These are phyloP conservation scores for Podaxis sp. DNA, from an alignment of 768 basidiomycete genomes.

Conservation along the genomic window DNA sequence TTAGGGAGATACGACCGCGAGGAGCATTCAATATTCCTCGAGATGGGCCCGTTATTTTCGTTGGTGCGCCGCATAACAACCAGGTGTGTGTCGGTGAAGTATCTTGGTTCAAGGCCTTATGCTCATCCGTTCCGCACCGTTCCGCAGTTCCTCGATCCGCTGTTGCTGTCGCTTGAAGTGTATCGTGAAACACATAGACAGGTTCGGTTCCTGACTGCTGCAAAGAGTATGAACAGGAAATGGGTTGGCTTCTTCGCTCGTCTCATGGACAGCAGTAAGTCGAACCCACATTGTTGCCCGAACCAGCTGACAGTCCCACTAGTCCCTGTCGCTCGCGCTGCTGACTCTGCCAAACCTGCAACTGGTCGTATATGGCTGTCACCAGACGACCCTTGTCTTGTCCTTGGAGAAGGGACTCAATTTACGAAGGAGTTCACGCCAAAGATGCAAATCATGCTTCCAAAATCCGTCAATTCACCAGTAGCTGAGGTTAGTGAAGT, in stretches of 20 bases:
- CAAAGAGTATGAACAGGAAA: slow-evolving; percentile 80
- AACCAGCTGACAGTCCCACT: slow-evolving; percentile 18
- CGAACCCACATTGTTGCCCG: slow-evolving; percentile 1
- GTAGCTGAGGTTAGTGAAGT: slow-evolving; percentile 87
- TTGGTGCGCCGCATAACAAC: slow-evolving; percentile 90
- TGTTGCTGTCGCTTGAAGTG: slow-evolving; percentile 82
- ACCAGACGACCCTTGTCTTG: slow-evolving; percentile 72
- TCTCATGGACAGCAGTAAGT: slow-evolving; percentile 85
- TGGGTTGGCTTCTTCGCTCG: slow-evolving; percentile 80
- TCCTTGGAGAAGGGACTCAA: slow-evolving; percentile 78
- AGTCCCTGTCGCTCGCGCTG: slow-evolving; percentile 95
- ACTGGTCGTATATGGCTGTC: slow-evolving; percentile 72
- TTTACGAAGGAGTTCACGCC: slow-evolving; percentile 76
- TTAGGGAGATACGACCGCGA: slow-evolving; percentile 91
- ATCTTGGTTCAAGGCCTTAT: neutral
- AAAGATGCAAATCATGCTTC: slow-evolving; percentile 84
- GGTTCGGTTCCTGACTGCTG: slow-evolving; percentile 87
- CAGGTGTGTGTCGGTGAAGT: slow-evolving; percentile 49
- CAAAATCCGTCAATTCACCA: slow-evolving; percentile 73
- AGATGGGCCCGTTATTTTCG: slow-evolving; percentile 90
- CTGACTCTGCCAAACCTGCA: slow-evolving; percentile 79
- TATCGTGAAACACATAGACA: slow-evolving; percentile 79
- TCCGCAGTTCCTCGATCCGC: slow-evolving; percentile 85
- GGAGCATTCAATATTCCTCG: slow-evolving; percentile 94
- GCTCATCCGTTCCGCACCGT: neutral